Evolutionary conservation across 2,329 filamentous ascomycete genomes (phyloP).

Genomic region (Colletotrichum sp.): DNA sequence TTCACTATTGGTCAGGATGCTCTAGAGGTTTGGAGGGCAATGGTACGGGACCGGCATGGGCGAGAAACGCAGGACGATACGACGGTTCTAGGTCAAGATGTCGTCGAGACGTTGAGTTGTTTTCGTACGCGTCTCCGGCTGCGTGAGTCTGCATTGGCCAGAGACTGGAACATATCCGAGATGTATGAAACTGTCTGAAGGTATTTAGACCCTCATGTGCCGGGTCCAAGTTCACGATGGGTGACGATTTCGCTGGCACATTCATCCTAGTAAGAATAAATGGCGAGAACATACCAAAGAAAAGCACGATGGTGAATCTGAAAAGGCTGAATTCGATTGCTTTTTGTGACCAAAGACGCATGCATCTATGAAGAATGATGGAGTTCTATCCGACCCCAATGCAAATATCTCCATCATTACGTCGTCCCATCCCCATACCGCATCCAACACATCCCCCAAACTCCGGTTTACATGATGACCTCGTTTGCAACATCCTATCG

Average conservation of each 20-base stretch:
- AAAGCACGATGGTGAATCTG: background rate
- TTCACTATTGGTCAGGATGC: background rate
- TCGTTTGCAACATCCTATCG: constrained; percentile 80
- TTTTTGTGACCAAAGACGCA: constrained; percentile 21
- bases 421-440: background rate
- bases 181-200: background rate
- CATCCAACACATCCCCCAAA: background rate
- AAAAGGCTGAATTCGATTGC: constrained; percentile 16
- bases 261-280: background rate
- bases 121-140: background rate
- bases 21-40: background rate
- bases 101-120: background rate
- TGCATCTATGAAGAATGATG: constrained; percentile 16
- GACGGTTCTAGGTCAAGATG: background rate
- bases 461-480: constrained; percentile 80
- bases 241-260: background rate
- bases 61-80: background rate
- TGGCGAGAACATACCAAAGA: no score
- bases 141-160: background rate
- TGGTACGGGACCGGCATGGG: background rate
- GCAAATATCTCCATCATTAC: constrained; percentile 14
- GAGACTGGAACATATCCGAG: background rate
- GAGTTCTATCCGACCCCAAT: constrained; percentile 15
- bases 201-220: background rate
- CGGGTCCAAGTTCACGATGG: background rate